A percentile compares a stretch with the other conserved stretches of the same genome.
phyloP scores from a whole-genome alignment of 345 rosid genomes.

The Iberis pinnata region DNA sequence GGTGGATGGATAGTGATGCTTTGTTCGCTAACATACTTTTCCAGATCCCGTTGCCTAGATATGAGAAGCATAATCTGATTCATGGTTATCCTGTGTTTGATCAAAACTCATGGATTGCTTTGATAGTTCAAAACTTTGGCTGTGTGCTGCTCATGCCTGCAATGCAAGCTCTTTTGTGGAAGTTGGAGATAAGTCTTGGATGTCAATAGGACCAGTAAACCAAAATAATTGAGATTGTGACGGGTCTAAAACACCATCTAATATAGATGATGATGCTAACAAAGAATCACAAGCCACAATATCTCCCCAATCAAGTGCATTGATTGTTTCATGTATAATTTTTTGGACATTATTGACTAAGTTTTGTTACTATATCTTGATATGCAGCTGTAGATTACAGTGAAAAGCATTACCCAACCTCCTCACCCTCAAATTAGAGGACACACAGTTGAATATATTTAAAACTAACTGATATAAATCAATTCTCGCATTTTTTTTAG shows the following conservation, averaged over 20 bases:
- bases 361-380: slow-evolving; percentile 14
- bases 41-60: not conserved
- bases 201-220: no score
- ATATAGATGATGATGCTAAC: slow-evolving; percentile 38
- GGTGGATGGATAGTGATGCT: not conserved
- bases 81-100: slow-evolving; percentile 9
- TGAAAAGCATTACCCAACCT: slow-evolving; percentile 46
- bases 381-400: slow-evolving; percentile 29
- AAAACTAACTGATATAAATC: slow-evolving; percentile 9
- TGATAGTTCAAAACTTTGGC: no score
- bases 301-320: slow-evolving; percentile 52
- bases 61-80: not conserved
- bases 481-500: not conserved
- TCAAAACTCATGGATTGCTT: not conserved
- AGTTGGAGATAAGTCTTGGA: no score
- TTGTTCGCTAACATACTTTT: not conserved
- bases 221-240: slow-evolving; percentile 41
- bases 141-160: slow-evolving; percentile 46
- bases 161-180: slow-evolving; percentile 32
- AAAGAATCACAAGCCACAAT: slow-evolving; percentile 52
- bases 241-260: slow-evolving; percentile 43
- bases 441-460: slow-evolving; percentile 50
- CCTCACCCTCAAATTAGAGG: slow-evolving; percentile 65
- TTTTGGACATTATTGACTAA: not conserved
- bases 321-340: slow-evolving; percentile 16